phyloP scores from a whole-genome alignment of 352 stramenopile species.

The Nothophytophthora sp. region DNA sequence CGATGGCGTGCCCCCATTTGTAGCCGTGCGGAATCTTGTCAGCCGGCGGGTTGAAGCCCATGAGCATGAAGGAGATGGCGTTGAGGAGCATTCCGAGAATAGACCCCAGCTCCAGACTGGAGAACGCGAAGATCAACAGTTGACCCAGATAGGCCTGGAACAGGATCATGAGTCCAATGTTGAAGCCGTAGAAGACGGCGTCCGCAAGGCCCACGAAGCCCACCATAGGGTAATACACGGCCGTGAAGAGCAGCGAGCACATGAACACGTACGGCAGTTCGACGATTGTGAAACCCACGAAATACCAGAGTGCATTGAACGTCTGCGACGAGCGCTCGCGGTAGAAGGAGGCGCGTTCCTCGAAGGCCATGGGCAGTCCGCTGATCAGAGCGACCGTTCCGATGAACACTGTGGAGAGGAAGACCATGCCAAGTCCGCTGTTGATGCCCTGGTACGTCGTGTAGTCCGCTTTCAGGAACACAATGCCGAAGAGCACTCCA shows the following conservation, averaged over 20 bases:
- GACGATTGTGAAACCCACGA: conserved; percentile 18
- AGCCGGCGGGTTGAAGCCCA: conserved; percentile 37
- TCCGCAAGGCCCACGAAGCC: conserved; percentile 31
- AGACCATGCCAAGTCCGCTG: no score
- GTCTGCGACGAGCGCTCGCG: conserved; percentile 60
- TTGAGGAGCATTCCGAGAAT: conserved; percentile 27
- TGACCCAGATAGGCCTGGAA: conserved; percentile 35
- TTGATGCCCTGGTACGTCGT: no score
- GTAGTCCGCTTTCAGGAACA: no score
- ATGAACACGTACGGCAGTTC: conserved; percentile 12
- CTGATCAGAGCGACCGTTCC: conserved; percentile 68
- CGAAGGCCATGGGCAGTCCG: conserved; percentile 68
- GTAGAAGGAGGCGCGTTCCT: conserved; percentile 82
- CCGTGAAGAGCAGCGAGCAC: conserved; percentile 12
- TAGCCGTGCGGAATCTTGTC: conserved; percentile 28
- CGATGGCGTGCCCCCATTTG: conserved; percentile 33
- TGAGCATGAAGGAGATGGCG: conserved; percentile 30
- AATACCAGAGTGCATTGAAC: conserved; percentile 67
- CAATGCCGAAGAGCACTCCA: no score
- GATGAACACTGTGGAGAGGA: conserved; percentile 77
- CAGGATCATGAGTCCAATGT: conserved; percentile 21
- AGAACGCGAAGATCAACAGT: conserved; percentile 25
- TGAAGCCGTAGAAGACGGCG: conserved; percentile 30
- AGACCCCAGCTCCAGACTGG: conserved; percentile 23
- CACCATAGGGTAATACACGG: conserved; percentile 31